phyloP scores from a whole-genome alignment of 2,329 filamentous ascomycete genomes.

The Phoma sp. region DNA sequence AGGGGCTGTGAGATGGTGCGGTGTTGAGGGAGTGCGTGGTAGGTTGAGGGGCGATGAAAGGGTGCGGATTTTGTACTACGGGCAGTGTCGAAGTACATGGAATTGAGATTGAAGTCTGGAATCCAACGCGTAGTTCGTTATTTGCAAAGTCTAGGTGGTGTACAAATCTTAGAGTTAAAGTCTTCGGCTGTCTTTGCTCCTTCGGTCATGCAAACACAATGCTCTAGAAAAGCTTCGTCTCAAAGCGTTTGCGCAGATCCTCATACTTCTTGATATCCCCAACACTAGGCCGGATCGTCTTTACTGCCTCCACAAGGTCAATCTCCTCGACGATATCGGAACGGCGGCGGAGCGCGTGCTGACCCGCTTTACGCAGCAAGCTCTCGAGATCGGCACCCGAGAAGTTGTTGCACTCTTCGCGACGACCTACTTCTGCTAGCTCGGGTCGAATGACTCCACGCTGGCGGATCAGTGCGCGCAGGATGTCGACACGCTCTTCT shows the following conservation, averaged over 20 bases:
- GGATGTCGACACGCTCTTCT: constrained; percentile 82
- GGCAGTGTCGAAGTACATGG: too few relatives aligned
- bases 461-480: constrained; percentile 66
- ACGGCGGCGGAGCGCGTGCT: constrained; percentile 60
- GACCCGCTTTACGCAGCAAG: constrained; percentile 65
- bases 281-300: constrained; percentile 59
- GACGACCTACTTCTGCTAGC: constrained; percentile 68
- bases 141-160: too few relatives aligned
- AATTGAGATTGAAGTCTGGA: neutral
- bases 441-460: constrained; percentile 59
- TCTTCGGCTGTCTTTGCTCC: too few relatives aligned
- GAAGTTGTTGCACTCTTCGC: constrained; percentile 73
- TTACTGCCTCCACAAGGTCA: constrained; percentile 54
- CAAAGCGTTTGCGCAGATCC: constrained; percentile 57
- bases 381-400: constrained; percentile 72
- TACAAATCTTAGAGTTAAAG: too few relatives aligned
- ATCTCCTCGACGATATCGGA: constrained; percentile 54
- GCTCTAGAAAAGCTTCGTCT: constrained; percentile 29
- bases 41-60: neutral
- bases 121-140: too few relatives aligned
- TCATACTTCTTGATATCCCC: constrained; percentile 65
- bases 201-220: neutral
- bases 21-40: neutral
- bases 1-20: neutral
- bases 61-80: neutral